Evolutionary conservation across 2,329 filamentous ascomycete species (phyloP).

Genomic region (Botrytis cinerea): DNA sequence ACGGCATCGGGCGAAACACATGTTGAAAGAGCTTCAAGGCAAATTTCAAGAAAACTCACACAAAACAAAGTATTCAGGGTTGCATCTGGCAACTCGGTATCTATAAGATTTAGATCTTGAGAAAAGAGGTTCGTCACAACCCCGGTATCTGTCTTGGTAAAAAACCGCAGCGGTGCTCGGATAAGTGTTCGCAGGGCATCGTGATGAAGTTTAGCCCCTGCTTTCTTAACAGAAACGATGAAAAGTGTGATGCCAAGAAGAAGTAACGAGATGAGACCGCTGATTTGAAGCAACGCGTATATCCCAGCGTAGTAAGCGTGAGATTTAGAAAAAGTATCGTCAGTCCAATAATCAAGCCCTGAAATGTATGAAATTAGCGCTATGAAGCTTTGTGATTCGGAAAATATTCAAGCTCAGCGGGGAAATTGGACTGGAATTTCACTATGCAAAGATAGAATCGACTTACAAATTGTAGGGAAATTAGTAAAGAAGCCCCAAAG

Average conservation of each 20-base stretch:
- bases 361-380: conserved; percentile 19
- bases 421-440: background rate
- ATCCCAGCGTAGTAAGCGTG: conserved; percentile 37
- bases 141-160: conserved; percentile 30
- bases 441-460: background rate
- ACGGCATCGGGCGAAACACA: too few species aligned
- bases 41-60: conserved; percentile 1
- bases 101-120: conserved; percentile 36
- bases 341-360: conserved; percentile 37
- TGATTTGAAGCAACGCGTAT: conserved; percentile 38
- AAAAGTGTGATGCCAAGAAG: conserved; percentile 31
- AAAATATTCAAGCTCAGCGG: background rate
- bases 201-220: conserved; percentile 36
- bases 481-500: conserved; percentile 37
- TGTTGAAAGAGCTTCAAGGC: too few species aligned
- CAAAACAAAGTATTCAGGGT: conserved; percentile 22
- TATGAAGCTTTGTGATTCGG: background rate
- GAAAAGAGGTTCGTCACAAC: conserved; percentile 34
- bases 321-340: conserved; percentile 29
- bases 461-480: conserved; percentile 38
- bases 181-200: conserved; percentile 32
- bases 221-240: conserved; percentile 32
- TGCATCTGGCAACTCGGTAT: conserved; percentile 34
- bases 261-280: conserved; percentile 33
- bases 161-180: conserved; percentile 29